Evolutionary conservation across 495 filamentous ascomycete species (phyloP), one percentile per base, ranked within the genome.

Genomic region (Xylaria telfairii): DNA sequence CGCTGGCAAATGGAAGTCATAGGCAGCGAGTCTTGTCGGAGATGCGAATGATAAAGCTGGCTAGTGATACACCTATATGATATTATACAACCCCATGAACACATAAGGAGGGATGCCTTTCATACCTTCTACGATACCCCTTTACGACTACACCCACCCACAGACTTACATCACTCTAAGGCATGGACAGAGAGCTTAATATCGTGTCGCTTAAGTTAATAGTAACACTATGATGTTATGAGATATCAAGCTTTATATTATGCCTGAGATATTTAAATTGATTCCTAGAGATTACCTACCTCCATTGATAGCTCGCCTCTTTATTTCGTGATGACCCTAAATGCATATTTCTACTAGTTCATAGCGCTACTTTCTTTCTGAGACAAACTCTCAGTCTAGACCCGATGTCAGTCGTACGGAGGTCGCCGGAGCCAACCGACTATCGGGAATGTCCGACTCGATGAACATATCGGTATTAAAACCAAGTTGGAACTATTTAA

Each of bases 1-100:
- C 76, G 90, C 91, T 34, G 90, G 91, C 4, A 81, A 92, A 79
- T 90, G 90, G 84, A 89, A 86, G 83, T 87, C 84, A 30, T 76
- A 62, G 30, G 30, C 17, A 46, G 6, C 60, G 30, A 10, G 30
- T 39, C n/a, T 21, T 37, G 12, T n/a, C 32, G 32, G 15, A 8
- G 10, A 41, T 26, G 41, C 13, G 39, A 13, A 47, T 42, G 15
- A 19, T 10, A n/a, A 19, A 17, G 24, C 8, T 4, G 12, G 10
- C n/a, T 32, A 42, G 28, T 34, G 15, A n/a, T 44, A 49, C 3
- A 4, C 28, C 2, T 34, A 19, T 44, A 49, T 19, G 15, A 44
- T 37, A 19, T 65, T 63, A 6, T 46, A 46, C 15, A 6, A 46
- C 26, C 15, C 17, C n/a, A 24, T 1, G 17, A 21, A 32, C 19